Percentiles rank a stretch among this genome's conserved stretches.
Conservation (phyloP, 192 early-diverging fungal species). For the Pilaira anomala region DNA sequence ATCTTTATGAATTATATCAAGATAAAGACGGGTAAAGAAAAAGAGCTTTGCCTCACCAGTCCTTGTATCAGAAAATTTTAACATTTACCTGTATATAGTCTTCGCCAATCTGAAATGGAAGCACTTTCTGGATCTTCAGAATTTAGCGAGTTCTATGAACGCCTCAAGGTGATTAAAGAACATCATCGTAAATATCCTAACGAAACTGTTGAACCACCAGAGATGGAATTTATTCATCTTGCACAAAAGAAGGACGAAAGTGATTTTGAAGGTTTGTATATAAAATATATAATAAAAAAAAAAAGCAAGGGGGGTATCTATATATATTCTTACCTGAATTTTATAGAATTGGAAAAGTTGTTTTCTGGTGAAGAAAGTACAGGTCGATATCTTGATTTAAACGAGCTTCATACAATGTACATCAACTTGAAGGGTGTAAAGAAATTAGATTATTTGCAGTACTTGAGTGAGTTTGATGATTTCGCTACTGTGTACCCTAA, state of each 20-base stretch:
- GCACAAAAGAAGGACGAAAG: constrained; percentile 46
- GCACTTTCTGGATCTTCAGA: constrained; percentile 64
- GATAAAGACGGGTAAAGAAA: constrained; percentile 67
- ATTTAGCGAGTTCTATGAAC: constrained; percentile 85
- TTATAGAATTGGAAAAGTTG: constrained; percentile 69
- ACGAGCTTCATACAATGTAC: constrained; percentile 75
- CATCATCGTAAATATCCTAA: constrained; percentile 79
- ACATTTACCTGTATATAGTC: constrained; percentile 32
- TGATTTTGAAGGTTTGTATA: constrained; percentile 26
- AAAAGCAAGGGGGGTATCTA: constrained; percentile 5
- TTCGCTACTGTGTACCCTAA: constrained; percentile 48
- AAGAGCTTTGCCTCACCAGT: background rate
- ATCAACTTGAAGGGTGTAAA: constrained; percentile 72
- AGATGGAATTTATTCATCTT: constrained; percentile 64
- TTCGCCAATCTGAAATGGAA: constrained; percentile 65
- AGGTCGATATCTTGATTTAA: constrained; percentile 85
- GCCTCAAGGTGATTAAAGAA: constrained; percentile 77
- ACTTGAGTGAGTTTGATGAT: constrained; percentile 64
- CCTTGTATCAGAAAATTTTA: background rate
- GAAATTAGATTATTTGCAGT: constrained; percentile 64
- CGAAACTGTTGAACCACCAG: constrained; percentile 71
- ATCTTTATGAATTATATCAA: constrained; percentile 60
- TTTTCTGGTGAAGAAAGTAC: constrained; percentile 91
- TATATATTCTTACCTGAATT: too few species aligned
- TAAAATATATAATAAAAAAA: background rate